Percentiles rank a stretch among this genome's conserved stretches.
phyloP scores from a whole-genome alignment of 1,284 basidiomycete genomes.

The Ganoderma multipileum region DNA sequence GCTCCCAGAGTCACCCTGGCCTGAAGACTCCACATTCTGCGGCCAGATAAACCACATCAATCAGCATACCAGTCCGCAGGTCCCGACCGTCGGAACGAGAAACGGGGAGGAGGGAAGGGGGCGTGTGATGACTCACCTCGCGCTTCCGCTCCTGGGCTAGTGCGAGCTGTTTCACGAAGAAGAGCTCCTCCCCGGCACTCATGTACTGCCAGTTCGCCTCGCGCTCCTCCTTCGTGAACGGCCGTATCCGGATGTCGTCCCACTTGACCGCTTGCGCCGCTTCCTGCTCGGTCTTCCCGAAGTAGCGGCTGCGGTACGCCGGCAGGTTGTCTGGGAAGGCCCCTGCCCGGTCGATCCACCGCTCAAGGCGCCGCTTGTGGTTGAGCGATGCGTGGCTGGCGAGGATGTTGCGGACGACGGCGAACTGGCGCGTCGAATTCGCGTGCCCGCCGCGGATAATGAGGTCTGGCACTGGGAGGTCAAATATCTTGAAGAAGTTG shows the following conservation, averaged over 20 bases:
- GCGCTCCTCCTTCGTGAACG: constrained; percentile 41
- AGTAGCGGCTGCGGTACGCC: constrained; percentile 20
- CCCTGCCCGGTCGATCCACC: constrained; percentile 15
- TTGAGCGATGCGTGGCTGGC: neutral
- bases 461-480: constrained; percentile 3
- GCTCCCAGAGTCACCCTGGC: neutral
- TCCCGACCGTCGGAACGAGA: neutral
- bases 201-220: constrained; percentile 34
- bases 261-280: constrained; percentile 36
- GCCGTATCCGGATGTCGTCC: constrained; percentile 47
- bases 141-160: constrained; percentile 20
- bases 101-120: too few relatives aligned
- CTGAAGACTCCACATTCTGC: neutral
- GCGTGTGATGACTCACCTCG: constrained; percentile 9
- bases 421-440: neutral
- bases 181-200: constrained; percentile 31
- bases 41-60: neutral
- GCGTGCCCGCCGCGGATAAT: constrained; percentile 9
- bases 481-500: neutral
- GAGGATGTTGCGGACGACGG: constrained; percentile 15
- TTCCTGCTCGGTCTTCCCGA: constrained; percentile 12
- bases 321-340: neutral
- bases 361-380: constrained; percentile 14
- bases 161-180: constrained; percentile 21
- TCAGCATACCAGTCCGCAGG: neutral